Evolutionary conservation across 495 filamentous ascomycete species (phyloP).

Genomic region (Tuber aestivum): DNA sequence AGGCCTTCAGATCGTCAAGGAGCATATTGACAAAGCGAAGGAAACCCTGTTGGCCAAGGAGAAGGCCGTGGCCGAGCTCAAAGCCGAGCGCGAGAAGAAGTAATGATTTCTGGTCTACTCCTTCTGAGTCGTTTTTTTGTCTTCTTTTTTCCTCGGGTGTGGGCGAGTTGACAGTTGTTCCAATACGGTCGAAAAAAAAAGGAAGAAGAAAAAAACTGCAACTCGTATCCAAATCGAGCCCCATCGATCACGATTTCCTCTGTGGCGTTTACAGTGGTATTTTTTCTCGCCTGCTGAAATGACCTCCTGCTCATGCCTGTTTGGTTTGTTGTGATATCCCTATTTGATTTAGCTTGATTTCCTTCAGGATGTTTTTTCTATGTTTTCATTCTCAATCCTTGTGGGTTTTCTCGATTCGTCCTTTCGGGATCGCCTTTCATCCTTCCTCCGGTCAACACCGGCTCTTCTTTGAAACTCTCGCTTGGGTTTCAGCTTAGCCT

Average conservation of each 20-base stretch:
- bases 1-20: conserved; percentile 62
- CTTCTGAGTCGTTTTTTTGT: neutral
- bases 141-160: neutral
- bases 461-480: neutral
- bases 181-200: neutral
- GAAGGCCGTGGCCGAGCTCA: conserved; percentile 58
- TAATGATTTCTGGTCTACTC: conserved; percentile 3
- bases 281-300: neutral
- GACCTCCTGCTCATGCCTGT: conserved; percentile 1
- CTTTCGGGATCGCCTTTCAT: neutral
- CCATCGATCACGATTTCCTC: neutral
- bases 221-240: conserved; percentile 4
- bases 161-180: conserved; percentile 1
- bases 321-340: neutral
- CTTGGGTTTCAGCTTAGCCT: neutral
- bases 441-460: neutral
- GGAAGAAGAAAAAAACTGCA: neutral
- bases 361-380: neutral
- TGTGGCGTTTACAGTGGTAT: neutral
- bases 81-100: conserved; percentile 47
- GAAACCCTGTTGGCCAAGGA: conserved; percentile 57
- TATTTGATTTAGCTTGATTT: neutral
- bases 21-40: conserved; percentile 64
- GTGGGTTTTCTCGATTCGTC: neutral
- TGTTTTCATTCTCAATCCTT: neutral